Base-by-base conservation (phyloP, 495 filamentous ascomycete species). In the Lasiosphaeria miniovina region DNA sequence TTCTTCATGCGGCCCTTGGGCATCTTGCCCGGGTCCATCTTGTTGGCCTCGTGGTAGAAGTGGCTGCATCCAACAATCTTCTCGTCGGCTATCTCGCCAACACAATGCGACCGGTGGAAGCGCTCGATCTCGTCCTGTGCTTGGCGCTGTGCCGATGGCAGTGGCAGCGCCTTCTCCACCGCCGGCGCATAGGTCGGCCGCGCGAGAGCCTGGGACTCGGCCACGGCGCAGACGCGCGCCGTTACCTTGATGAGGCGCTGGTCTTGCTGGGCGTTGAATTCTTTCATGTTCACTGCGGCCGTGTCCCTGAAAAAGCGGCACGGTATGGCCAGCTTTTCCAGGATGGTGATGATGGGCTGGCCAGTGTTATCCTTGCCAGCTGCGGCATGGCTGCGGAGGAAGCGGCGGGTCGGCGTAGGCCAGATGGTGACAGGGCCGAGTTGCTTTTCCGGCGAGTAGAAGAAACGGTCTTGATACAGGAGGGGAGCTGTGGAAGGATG, bases 1-100 rank as follows among this genome's bases (percentile, higher is more conserved):
- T 74, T 71, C 59, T 74, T 77, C 79, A 86, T 80, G 6, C 82
- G 80, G 9, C 68, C 70, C 9, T 50, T 41, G 2, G 34, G 38
- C 7, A 52, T 40, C 3, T 10, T 46, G 3, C 17, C 1, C 3
- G 36, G 36, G 3, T 57, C 56, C 2, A 57, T n/a, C 3, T 12
- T 17, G 11, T 7, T 24, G 0, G 72, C 70, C 3, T 69, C 54
- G 1, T 41, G 31, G 3, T 56, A 53, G 45, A 48, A 74, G 24
- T 15, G 24, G 52, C 71, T 73, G 7, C 36, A 17, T 1, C 59
- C 17, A n/a, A 73, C 33, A 9, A 82, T 68, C 8, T 15, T 33
- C 7, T 75, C 71, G 59, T 82, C 79, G 1, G 65, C 57, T 0
- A 75, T 48, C 3, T 75, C 75, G n/a, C 55, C 52, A 8, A 80